These are phyloP conservation scores for Endocalyx cinctus DNA, from an alignment of 2,329 filamentous ascomycete genomes.

Conservation along the genomic window DNA sequence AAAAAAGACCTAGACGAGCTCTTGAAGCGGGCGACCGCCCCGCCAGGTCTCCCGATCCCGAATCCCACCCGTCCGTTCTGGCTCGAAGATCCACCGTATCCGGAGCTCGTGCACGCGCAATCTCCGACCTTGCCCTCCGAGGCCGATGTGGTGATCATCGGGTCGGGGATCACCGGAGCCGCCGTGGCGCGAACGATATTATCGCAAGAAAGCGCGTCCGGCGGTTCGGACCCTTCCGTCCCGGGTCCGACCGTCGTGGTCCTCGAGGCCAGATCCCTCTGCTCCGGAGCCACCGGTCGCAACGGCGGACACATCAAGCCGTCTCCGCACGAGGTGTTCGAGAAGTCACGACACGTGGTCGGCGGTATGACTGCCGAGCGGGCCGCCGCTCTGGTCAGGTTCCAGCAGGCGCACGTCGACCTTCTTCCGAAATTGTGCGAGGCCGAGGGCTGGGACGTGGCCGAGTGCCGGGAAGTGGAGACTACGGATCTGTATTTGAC, in stretches of 20 bases:
- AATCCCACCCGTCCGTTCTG: constrained; percentile 42
- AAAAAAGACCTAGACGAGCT: constrained; percentile 23
- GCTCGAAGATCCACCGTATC: constrained; percentile 39
- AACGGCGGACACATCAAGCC: constrained; percentile 50
- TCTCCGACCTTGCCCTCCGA: constrained; percentile 29
- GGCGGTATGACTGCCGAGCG: constrained; percentile 29
- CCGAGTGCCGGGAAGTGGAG: constrained; percentile 40
- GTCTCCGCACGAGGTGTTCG: constrained; percentile 38
- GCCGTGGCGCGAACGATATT: constrained; percentile 32
- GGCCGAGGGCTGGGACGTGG: constrained; percentile 24
- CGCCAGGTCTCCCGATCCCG: constrained; percentile 36
- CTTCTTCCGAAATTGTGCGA: constrained; percentile 34
- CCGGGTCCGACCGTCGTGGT: constrained; percentile 32
- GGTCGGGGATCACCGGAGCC: constrained; percentile 50
- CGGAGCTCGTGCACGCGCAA: constrained; percentile 32
- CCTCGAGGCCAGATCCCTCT: constrained; percentile 45
- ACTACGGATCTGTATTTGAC: constrained; percentile 43
- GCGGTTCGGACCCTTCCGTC: neutral
- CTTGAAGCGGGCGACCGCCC: constrained; percentile 23
- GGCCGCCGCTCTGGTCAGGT: constrained; percentile 37
- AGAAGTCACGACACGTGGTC: constrained; percentile 23
- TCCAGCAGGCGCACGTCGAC: constrained; percentile 39
- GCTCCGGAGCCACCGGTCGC: constrained; percentile 48
- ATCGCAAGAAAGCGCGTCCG: constrained; percentile 1
- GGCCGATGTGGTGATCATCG: constrained; percentile 48